Evolutionary conservation across 2,329 filamentous ascomycete species (phyloP).

Genomic region (Tothia fuscella): DNA sequence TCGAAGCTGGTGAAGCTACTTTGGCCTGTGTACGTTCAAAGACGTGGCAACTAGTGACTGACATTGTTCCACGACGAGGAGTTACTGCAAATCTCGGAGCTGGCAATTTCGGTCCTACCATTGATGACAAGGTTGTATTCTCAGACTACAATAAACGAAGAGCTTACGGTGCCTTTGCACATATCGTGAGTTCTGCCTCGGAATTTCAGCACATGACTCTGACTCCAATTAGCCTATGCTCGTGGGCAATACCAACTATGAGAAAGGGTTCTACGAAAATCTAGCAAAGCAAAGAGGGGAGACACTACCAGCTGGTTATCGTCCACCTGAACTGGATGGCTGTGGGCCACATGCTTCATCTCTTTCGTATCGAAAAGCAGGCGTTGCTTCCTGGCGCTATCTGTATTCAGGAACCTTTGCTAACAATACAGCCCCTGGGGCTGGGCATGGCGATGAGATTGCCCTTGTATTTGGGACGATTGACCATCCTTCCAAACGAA

Average conservation of each 20-base stretch:
- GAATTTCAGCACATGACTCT: background rate
- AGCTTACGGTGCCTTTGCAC: background rate
- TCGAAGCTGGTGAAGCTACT: slow-evolving; percentile 16
- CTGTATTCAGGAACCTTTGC: background rate
- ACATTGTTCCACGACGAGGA: background rate
- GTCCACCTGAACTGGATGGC: slow-evolving; percentile 2
- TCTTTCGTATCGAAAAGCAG: slow-evolving; percentile 2
- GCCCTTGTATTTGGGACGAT: slow-evolving; percentile 4
- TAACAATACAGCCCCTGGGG: background rate
- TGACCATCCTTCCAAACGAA: background rate
- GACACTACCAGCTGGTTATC: background rate
- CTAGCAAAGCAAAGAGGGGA: background rate
- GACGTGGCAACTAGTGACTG: slow-evolving; percentile 17
- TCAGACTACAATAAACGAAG: slow-evolving; percentile 19
- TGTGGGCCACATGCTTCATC: slow-evolving; percentile 1
- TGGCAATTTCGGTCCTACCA: slow-evolving; percentile 17
- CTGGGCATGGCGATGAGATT: slow-evolving; percentile 8
- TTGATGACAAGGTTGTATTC: slow-evolving; percentile 23
- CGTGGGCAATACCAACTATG: slow-evolving; percentile 9
- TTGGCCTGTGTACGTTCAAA: slow-evolving; percentile 27
- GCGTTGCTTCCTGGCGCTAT: slow-evolving; percentile 6
- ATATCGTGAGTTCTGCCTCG: background rate
- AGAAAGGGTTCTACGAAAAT: slow-evolving; percentile 2
- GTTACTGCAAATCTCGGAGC: background rate
- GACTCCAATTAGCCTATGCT: background rate